phyloP scores from a whole-genome alignment of 2,329 filamentous ascomycete species.

The Lachnellula hyalina region DNA sequence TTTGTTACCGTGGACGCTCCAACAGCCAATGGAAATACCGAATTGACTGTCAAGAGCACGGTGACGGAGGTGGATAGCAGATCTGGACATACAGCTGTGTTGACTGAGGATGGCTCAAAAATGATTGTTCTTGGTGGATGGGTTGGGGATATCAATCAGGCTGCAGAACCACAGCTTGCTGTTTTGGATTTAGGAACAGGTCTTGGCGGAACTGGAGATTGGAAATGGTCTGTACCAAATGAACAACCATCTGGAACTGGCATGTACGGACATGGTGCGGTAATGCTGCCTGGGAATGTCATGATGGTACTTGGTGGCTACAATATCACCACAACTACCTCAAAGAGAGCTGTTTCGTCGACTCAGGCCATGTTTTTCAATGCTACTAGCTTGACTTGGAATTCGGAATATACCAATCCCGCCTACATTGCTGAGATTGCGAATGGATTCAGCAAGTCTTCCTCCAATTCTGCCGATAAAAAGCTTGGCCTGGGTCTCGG shows the following conservation, averaged over 20 bases:
- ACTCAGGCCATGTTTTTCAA: constrained; percentile 49
- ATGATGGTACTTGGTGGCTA: constrained; percentile 65
- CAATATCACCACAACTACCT: constrained; percentile 36
- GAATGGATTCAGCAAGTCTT: constrained; percentile 21
- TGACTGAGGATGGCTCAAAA: constrained; percentile 72
- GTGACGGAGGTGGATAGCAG: constrained; percentile 55
- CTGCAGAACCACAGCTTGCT: constrained; percentile 77
- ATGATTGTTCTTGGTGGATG: constrained; percentile 83
- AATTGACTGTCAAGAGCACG: constrained; percentile 48
- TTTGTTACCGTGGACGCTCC: constrained; percentile 63
- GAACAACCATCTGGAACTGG: constrained; percentile 40
- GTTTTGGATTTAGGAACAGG: constrained; percentile 70
- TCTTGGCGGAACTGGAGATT: constrained; percentile 65
- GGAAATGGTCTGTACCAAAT: constrained; percentile 63
- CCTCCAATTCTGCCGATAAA: constrained; percentile 30
- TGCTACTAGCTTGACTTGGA: constrained; percentile 54
- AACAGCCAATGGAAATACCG: constrained; percentile 39
- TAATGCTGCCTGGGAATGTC: constrained; percentile 58
- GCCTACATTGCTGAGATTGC: constrained; percentile 19
- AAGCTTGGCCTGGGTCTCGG: constrained; percentile 60
- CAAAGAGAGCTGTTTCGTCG: constrained; percentile 36
- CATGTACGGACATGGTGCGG: constrained; percentile 59
- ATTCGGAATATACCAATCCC: constrained; percentile 49
- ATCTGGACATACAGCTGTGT: constrained; percentile 81
- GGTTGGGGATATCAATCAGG: constrained; percentile 73